These are phyloP conservation scores for Plasmodium gonderi DNA, from an alignment of 169 alveolate genomes.

Conservation along the genomic window DNA sequence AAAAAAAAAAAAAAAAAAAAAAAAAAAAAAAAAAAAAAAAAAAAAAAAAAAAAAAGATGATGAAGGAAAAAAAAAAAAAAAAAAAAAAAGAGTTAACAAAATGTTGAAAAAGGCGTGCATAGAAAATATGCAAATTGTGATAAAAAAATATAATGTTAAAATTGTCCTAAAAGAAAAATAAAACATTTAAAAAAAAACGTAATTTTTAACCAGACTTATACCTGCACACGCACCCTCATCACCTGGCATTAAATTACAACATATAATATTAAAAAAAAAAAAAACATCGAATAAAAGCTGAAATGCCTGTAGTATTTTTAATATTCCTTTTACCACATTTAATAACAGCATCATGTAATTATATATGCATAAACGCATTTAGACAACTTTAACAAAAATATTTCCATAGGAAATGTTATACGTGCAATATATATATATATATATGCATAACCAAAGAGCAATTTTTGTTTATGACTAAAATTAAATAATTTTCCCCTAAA, in stretches of 20 bases:
- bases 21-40: not conserved
- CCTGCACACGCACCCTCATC: not conserved
- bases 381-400: slow-evolving; percentile 33
- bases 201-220: not conserved
- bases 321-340: slow-evolving; percentile 10
- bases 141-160: not conserved
- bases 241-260: not conserved
- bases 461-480: slow-evolving; percentile 25
- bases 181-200: not conserved
- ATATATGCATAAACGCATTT: slow-evolving; percentile 15
- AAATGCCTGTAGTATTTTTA: slow-evolving; percentile 26
- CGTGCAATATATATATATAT: not conserved
- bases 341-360: slow-evolving; percentile 5
- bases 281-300: slow-evolving; percentile 8
- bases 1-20: not conserved
- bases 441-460: not conserved
- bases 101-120: slow-evolving; percentile 4
- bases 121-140: not conserved
- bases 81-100: not conserved
- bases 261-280: not conserved
- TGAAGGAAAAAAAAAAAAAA: not conserved
- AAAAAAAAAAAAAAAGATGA: not conserved
- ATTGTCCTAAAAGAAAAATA: not conserved
- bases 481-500: not conserved
- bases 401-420: slow-evolving; percentile 18